Conservation (phyloP, 768 basidiomycete genomes). For the Boletus huronensis region DNA sequence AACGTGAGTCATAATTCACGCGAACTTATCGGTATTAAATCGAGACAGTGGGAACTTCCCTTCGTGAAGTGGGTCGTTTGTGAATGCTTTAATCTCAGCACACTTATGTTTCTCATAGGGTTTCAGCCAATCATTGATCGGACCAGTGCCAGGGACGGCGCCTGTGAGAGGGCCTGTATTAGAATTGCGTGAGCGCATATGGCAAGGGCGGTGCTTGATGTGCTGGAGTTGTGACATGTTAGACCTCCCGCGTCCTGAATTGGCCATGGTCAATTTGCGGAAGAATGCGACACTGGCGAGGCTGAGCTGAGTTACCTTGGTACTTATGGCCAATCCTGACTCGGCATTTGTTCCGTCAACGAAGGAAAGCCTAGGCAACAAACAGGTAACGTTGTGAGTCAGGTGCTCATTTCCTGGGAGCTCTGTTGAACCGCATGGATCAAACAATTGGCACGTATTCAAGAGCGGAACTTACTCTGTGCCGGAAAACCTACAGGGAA, state of each 20-base stretch:
- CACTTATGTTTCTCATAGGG: conserved; percentile 3
- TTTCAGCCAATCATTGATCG: conserved; percentile 8
- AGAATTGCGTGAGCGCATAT: conserved; percentile 1
- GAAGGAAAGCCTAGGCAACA: conserved; percentile 2
- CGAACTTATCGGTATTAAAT: conserved; percentile 1
- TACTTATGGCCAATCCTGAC: conserved; percentile 17
- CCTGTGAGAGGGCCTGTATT: conserved; percentile 6
- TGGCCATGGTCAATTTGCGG: conserved; percentile 28
- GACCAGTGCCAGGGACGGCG: not conserved
- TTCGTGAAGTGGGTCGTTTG: conserved; percentile 2
- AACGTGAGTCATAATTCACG: not conserved
- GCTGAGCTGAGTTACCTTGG: conserved; percentile 9
- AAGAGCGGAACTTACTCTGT: conserved; percentile 11
- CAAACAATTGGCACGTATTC: conserved; percentile 17
- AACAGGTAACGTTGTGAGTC: conserved; percentile 7
- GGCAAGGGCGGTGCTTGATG: conserved; percentile 14
- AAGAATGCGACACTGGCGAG: not conserved
- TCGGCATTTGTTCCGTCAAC: conserved; percentile 10
- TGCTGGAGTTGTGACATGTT: not conserved
- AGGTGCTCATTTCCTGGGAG: conserved; percentile 16
- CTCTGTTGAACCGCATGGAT: conserved; percentile 13
- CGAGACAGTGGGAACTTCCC: not conserved
- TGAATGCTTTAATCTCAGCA: not conserved
- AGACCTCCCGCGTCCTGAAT: not conserved
- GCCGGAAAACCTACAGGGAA: conserved; percentile 1